These are phyloP conservation scores for Pichia gijzeniarum DNA, from an alignment of 805 yeast species.

Conservation along the genomic window DNA sequence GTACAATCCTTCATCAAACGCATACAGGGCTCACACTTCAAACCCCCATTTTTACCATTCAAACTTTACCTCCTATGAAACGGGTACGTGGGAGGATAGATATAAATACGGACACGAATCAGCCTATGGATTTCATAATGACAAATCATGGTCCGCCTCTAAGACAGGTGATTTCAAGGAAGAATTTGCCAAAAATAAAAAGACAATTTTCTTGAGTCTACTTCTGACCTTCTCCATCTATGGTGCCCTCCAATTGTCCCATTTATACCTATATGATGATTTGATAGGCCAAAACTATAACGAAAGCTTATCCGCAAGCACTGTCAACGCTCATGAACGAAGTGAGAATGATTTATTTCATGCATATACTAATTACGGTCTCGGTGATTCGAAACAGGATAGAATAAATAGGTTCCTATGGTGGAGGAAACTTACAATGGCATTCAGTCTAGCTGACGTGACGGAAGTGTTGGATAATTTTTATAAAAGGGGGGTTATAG, in stretches of 20 bases:
- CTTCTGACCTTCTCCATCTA: constrained; percentile 25
- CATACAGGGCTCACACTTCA: constrained; percentile 10
- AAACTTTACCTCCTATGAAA: constrained; percentile 14
- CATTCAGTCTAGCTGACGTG: constrained; percentile 24
- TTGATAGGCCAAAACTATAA: constrained; percentile 27
- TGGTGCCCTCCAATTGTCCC: constrained; percentile 27
- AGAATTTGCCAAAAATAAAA: constrained; percentile 25
- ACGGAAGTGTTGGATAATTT: constrained; percentile 18
- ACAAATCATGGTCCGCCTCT: constrained; percentile 23
- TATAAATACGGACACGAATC: constrained; percentile 16
- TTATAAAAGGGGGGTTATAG: constrained; percentile 14
- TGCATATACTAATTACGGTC: constrained; percentile 46
- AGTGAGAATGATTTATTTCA: constrained; percentile 35
- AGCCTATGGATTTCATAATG: constrained; percentile 24
- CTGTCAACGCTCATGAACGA: constrained; percentile 31
- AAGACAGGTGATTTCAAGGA: constrained; percentile 24
- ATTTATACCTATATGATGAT: constrained; percentile 26
- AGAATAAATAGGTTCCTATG: constrained; percentile 52
- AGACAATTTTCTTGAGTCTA: constrained; percentile 23
- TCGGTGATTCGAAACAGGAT: constrained; percentile 42
- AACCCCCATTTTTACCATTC: background rate
- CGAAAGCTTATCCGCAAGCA: constrained; percentile 16
- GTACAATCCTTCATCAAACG: constrained; percentile 16
- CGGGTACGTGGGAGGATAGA: constrained; percentile 30
- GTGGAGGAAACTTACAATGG: constrained; percentile 36